Evolutionary conservation across 2,329 filamentous ascomycete species (phyloP).

Genomic region (Aureobasidium musti): DNA sequence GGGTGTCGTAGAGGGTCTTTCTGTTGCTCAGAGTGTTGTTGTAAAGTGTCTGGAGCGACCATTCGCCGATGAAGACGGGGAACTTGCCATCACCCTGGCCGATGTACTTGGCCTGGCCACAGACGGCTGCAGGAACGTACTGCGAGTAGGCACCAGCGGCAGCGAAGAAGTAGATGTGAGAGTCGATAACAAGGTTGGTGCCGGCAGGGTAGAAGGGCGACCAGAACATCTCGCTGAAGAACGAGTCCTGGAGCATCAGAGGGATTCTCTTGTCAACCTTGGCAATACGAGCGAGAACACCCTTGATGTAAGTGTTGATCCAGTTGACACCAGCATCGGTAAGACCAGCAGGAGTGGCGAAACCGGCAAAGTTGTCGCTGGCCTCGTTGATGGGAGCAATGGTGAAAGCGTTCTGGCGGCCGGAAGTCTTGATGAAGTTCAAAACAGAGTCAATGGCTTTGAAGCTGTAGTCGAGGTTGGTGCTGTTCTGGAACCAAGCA

Average conservation of each 20-base stretch:
- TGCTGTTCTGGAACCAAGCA: slow-evolving; percentile 44
- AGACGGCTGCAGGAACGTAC: slow-evolving; percentile 37
- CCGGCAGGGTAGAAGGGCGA: slow-evolving; percentile 35
- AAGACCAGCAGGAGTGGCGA: slow-evolving; percentile 41
- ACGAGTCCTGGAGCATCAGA: slow-evolving; percentile 42
- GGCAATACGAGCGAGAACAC: slow-evolving; percentile 35
- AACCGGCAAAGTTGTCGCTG: slow-evolving; percentile 42
- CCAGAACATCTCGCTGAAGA: slow-evolving; percentile 38
- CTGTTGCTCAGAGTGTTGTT: slow-evolving; percentile 30
- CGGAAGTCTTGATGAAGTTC: slow-evolving; percentile 40
- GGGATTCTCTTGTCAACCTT: slow-evolving; percentile 39
- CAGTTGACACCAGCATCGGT: slow-evolving; percentile 39
- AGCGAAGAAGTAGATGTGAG: slow-evolving; percentile 41
- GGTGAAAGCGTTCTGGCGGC: slow-evolving; percentile 40
- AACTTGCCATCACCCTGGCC: slow-evolving; percentile 34
- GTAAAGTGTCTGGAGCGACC: slow-evolving; percentile 36
- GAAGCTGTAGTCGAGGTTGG: slow-evolving; percentile 41
- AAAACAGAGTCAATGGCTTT: slow-evolving; percentile 41
- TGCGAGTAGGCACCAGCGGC: slow-evolving; percentile 35
- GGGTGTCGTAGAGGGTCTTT: slow-evolving; percentile 39
- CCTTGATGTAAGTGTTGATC: slow-evolving; percentile 42
- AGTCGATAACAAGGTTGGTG: slow-evolving; percentile 41
- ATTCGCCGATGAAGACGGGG: slow-evolving; percentile 40
- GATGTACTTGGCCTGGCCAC: slow-evolving; percentile 35
- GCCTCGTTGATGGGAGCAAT: slow-evolving; percentile 46